These are phyloP conservation scores for Pseudogymnoascus sp. DNA, from an alignment of 2,329 filamentous ascomycete genomes.

Conservation along the genomic window DNA sequence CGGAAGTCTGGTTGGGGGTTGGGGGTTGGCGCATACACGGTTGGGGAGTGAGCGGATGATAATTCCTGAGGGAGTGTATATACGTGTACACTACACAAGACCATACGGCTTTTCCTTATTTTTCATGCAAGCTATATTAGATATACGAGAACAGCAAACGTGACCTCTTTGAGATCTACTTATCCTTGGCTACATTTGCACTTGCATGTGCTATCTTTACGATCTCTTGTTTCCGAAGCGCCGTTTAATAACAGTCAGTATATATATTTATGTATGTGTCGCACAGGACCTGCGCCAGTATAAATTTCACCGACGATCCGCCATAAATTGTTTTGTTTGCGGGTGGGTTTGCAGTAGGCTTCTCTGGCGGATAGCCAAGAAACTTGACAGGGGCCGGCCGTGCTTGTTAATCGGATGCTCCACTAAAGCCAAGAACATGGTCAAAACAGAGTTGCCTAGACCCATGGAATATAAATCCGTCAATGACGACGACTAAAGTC, in stretches of 20 bases:
- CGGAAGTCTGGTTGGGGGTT: not conserved
- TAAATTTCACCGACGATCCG: not conserved
- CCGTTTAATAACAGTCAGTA: too few species aligned
- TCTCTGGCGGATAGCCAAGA: not conserved
- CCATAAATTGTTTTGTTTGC: not conserved
- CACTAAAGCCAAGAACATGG: not conserved
- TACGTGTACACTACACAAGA: conserved; percentile 5
- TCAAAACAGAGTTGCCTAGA: not conserved
- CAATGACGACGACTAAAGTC: not conserved
- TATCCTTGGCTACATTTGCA: not conserved
- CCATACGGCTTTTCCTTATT: conserved; percentile 5
- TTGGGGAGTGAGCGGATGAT: not conserved
- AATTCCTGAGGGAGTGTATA: conserved; percentile 3
- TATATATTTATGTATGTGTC: not conserved
- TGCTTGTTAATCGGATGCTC: not conserved
- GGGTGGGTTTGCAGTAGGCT: not conserved
- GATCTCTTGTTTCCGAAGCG: not conserved
- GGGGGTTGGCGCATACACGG: not conserved
- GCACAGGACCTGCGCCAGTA: not conserved
- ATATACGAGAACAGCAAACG: not conserved
- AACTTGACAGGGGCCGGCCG: not conserved
- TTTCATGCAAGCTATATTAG: not conserved
- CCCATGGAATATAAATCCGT: not conserved
- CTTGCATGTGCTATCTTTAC: not conserved
- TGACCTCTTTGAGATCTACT: not conserved